These are phyloP conservation scores for Solanum peruvianum DNA, from an alignment of 257 asterid genomes.

Conservation along the genomic window DNA sequence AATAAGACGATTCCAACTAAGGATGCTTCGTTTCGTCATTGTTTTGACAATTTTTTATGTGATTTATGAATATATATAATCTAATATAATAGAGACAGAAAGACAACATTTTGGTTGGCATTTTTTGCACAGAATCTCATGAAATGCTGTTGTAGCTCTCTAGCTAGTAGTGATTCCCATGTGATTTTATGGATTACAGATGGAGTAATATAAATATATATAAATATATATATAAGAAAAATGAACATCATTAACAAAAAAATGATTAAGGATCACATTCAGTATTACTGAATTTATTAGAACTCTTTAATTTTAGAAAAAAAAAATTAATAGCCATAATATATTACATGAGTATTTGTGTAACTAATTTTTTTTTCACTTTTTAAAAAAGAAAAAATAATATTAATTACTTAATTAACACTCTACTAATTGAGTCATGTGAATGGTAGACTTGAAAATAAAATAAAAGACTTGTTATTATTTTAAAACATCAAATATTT, in stretches of 20 bases:
- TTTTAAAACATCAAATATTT: background rate
- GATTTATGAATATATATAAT: too few relatives aligned
- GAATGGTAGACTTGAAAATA: background rate
- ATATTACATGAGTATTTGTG: background rate
- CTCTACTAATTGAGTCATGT: background rate
- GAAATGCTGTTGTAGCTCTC: slow-evolving; percentile 9
- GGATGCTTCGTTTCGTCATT: background rate
- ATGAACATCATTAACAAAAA: background rate
- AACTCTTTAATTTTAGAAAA: background rate
- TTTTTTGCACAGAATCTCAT: slow-evolving; percentile 20
- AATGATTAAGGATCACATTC: background rate
- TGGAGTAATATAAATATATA: background rate
- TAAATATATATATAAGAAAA: background rate
- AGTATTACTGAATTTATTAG: background rate
- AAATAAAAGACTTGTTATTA: background rate
- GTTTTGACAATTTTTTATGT: background rate
- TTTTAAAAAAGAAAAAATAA: too few relatives aligned
- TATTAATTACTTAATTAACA: background rate
- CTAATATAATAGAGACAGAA: background rate
- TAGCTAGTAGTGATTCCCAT: slow-evolving; percentile 19
- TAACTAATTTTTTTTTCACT: background rate
- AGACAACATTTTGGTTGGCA: slow-evolving; percentile 2
- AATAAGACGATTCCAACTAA: background rate
- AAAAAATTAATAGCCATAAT: background rate
- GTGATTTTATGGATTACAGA: slow-evolving; percentile 12